Percentiles rank a stretch among this genome's conserved stretches.
Evolutionary conservation across 2,329 filamentous ascomycete species (phyloP).

Genomic region (Calonectria naviculata): DNA sequence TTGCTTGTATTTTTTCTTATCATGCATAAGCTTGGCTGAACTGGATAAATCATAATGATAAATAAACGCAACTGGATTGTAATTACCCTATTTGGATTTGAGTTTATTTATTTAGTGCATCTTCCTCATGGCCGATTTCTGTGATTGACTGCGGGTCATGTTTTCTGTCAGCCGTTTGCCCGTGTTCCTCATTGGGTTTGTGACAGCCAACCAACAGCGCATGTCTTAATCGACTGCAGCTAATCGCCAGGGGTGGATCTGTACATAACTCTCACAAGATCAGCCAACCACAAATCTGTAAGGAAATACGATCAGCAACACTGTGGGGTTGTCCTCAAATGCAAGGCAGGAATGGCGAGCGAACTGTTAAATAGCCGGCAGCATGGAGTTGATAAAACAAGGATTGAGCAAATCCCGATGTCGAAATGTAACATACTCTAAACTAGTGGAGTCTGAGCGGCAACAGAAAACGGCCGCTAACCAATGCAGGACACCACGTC

Average conservation of each 20-base stretch:
- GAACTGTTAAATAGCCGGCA: background rate
- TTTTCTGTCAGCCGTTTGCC: no score
- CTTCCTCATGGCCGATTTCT: no score
- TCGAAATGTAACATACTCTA: conserved; percentile 1
- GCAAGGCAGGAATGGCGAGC: background rate
- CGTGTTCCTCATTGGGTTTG: background rate
- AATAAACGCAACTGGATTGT: no score
- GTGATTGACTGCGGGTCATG: no score
- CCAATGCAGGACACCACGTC: conserved; percentile 40
- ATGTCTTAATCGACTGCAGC: background rate
- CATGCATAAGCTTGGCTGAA: no score
- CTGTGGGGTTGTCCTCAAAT: background rate
- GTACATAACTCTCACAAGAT: background rate
- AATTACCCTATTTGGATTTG: no score
- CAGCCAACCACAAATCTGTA: background rate
- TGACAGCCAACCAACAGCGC: background rate
- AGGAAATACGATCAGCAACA: background rate
- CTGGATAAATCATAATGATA: no score
- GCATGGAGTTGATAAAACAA: background rate
- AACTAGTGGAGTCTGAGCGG: background rate
- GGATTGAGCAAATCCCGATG: background rate
- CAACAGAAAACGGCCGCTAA: conserved; percentile 30
- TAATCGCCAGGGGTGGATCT: conserved; percentile 2
- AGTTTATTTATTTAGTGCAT: no score
- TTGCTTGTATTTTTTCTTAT: background rate